Conservation (phyloP, 345 rosid genomes). For the Microcos paniculata region DNA sequence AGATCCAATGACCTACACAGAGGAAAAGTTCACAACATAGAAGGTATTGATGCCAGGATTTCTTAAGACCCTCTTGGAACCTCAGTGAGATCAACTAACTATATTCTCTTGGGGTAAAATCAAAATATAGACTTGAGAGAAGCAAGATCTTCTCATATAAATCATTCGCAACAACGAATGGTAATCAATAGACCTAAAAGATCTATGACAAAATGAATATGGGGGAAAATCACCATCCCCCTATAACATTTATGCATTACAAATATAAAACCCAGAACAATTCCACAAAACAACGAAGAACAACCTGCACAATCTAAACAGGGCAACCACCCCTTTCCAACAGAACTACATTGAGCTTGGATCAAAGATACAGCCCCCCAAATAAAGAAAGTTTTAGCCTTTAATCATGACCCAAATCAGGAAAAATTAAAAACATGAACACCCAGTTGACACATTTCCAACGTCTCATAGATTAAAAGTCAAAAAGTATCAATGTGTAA, state of each 20-base stretch:
- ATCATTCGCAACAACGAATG: not conserved
- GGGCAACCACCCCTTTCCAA: not conserved
- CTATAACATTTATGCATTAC: not conserved
- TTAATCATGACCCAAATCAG: slow-evolving; percentile 1
- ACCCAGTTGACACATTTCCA: not conserved
- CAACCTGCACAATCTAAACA: not conserved
- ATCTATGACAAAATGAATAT: not conserved
- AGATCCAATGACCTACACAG: not conserved
- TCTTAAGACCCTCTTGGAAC: not conserved
- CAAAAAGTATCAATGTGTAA: not conserved
- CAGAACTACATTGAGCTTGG: slow-evolving; percentile 1
- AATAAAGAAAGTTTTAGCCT: not conserved
- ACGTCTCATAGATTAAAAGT: not conserved
- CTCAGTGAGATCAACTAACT: not conserved
- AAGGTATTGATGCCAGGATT: not conserved
- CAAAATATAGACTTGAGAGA: not conserved
- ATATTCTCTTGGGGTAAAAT: not conserved
- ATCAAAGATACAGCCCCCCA: not conserved
- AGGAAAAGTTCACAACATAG: not conserved
- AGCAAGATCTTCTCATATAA: not conserved
- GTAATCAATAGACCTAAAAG: not conserved
- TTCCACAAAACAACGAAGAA: not conserved
- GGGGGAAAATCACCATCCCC: not conserved
- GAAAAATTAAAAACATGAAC: not conserved
- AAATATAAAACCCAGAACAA: slow-evolving; percentile 2